Evolutionary conservation across 1,284 basidiomycete species (phyloP).

Genomic region (Austroboletus niveus): DNA sequence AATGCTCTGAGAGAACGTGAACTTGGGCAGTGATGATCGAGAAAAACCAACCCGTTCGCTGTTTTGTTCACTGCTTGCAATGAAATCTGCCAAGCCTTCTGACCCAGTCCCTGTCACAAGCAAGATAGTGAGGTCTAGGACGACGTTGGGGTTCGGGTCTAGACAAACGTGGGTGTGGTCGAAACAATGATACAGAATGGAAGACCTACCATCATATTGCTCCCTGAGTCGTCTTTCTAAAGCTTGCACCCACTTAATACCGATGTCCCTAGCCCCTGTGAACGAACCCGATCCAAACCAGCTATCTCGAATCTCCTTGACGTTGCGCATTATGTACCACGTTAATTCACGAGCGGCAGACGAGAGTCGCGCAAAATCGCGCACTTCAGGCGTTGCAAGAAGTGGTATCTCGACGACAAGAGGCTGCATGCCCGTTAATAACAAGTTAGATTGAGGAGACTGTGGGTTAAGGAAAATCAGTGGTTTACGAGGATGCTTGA

Average conservation of each 20-base stretch:
- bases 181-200: constrained; percentile 6
- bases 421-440: constrained; percentile 44
- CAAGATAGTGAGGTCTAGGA: constrained; percentile 70
- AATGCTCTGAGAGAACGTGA: constrained; percentile 50
- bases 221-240: constrained; percentile 61
- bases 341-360: constrained; percentile 68
- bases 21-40: constrained; percentile 12
- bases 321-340: constrained; percentile 65
- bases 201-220: constrained; percentile 60
- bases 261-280: constrained; percentile 65
- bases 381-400: constrained; percentile 50
- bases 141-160: constrained; percentile 59
- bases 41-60: constrained; percentile 64
- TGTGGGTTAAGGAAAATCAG: constrained; percentile 49
- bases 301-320: constrained; percentile 65
- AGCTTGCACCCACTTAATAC: constrained; percentile 68
- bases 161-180: constrained; percentile 10
- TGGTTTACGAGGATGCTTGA: constrained; percentile 47
- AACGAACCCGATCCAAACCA: constrained; percentile 71
- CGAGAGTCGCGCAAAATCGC: constrained; percentile 68
- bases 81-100: constrained; percentile 66
- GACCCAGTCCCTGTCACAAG: constrained; percentile 68
- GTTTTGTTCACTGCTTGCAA: constrained; percentile 75
- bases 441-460: constrained; percentile 22
- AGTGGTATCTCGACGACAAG: constrained; percentile 54